These are phyloP conservation scores for Gaeumannomyces tritici DNA, from an alignment of 2,329 filamentous ascomycete genomes.

Conservation along the genomic window DNA sequence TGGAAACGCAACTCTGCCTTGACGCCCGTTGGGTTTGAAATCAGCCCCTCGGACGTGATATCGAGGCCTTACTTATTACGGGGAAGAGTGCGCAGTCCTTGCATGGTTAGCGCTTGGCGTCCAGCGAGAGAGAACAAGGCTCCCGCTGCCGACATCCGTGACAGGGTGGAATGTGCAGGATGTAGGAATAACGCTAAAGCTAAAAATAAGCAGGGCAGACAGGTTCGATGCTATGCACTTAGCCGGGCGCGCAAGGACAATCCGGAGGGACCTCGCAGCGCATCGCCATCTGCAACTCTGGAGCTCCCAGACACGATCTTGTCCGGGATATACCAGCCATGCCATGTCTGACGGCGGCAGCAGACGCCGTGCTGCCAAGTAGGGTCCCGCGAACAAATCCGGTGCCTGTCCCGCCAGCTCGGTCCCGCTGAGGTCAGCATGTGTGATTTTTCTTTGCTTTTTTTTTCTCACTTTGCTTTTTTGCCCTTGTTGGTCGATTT, in stretches of 20 bases:
- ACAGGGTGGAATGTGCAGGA: background rate
- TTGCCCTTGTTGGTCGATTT: background rate
- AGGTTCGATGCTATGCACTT: background rate
- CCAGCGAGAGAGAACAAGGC: background rate
- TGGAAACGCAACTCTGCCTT: background rate
- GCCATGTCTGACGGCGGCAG: background rate
- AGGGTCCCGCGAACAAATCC: background rate
- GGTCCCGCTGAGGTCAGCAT: background rate
- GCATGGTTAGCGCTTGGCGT: background rate
- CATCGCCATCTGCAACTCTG: background rate
- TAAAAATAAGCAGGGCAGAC: background rate
- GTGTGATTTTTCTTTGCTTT: background rate
- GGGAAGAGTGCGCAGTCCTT: background rate
- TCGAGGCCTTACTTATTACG: background rate
- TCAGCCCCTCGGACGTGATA: background rate
- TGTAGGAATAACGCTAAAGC: background rate
- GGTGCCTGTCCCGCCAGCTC: background rate
- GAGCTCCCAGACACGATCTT: background rate
- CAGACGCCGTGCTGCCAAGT: background rate
- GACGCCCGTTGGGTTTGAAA: background rate
- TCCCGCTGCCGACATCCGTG: background rate
- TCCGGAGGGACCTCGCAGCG: background rate
- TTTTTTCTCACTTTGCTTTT: background rate
- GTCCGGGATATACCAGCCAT: background rate
- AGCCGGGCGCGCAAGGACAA: background rate